A percentile compares a stretch with the other conserved stretches of the same genome.
phyloP scores from a whole-genome alignment of 2,329 filamentous ascomycete species.

The Colletotrichum chrysophilum region DNA sequence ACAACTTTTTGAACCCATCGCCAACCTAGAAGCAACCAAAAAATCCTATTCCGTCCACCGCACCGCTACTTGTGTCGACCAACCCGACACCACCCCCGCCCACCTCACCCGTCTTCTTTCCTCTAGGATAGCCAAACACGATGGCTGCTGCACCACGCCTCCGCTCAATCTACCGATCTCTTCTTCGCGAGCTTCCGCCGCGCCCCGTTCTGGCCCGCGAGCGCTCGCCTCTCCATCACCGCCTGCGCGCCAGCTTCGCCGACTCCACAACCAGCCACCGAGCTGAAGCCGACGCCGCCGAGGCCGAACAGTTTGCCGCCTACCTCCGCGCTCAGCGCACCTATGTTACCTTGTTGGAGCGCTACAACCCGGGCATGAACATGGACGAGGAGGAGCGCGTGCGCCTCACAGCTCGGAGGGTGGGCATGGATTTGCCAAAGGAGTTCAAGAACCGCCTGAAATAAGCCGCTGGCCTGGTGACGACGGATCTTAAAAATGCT shows the following conservation, averaged over 20 bases:
- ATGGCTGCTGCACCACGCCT: slow-evolving; percentile 45
- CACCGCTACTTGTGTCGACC: neutral
- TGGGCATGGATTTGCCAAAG: slow-evolving; percentile 86
- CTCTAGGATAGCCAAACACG: neutral
- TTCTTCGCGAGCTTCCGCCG: slow-evolving; percentile 88
- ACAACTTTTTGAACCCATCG: neutral
- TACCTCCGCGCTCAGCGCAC: slow-evolving; percentile 87
- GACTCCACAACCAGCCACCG: slow-evolving; percentile 27
- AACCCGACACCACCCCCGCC: neutral
- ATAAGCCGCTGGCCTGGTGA: neutral
- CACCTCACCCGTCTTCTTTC: neutral
- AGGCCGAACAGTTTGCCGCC: slow-evolving; percentile 79
- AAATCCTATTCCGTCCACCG: neutral
- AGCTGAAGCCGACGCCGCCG: slow-evolving; percentile 28
- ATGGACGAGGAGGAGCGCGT: slow-evolving; percentile 88
- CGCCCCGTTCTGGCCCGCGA: slow-evolving; percentile 60
- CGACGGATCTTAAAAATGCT: neutral
- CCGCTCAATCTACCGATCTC: slow-evolving; percentile 83
- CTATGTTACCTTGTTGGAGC: slow-evolving; percentile 81
- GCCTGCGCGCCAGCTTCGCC: slow-evolving; percentile 69
- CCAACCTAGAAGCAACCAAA: neutral
- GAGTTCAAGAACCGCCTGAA: slow-evolving; percentile 48
- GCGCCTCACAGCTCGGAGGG: slow-evolving; percentile 80
- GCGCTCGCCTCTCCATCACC: slow-evolving; percentile 73
- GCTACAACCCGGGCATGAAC: slow-evolving; percentile 92